A percentile compares a stretch with the other conserved stretches of the same genome.
Conservation (phyloP, 305 asterid species). For the Petunia hybrid region DNA sequence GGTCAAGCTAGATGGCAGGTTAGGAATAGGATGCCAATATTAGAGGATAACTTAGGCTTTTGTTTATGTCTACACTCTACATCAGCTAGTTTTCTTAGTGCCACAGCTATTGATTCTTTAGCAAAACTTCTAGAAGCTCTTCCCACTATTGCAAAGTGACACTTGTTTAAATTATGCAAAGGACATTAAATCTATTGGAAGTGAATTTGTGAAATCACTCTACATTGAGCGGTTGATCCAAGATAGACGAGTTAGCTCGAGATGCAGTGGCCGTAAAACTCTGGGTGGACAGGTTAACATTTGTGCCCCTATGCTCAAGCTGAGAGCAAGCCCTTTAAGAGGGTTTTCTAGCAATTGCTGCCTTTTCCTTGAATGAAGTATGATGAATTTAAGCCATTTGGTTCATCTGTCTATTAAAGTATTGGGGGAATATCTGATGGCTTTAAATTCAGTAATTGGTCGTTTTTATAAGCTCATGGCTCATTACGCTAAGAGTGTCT, state of each 20-base stretch:
- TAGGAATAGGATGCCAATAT: constrained; percentile 11
- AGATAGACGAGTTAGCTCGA: not conserved
- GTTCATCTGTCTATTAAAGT: not conserved
- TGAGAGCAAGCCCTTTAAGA: not conserved
- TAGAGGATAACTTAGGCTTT: not conserved
- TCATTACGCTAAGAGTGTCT: constrained; percentile 11
- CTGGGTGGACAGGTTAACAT: not conserved
- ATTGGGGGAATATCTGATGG: not conserved
- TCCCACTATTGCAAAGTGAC: not conserved
- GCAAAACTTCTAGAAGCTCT: not conserved
- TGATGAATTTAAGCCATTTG: not conserved
- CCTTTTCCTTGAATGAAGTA: not conserved
- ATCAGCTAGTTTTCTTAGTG: constrained; percentile 17
- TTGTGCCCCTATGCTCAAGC: constrained; percentile 7
- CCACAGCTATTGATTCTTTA: not conserved
- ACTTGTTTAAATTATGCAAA: not conserved
- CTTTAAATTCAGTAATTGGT: not conserved
- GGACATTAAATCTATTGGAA: not conserved
- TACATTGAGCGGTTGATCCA: constrained; percentile 7
- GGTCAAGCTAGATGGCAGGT: not conserved
- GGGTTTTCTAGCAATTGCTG: not conserved
- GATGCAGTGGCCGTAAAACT: constrained; percentile 9
- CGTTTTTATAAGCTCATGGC: not conserved
- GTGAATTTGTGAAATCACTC: constrained; percentile 10
- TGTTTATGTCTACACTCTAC: not conserved